Evolutionary conservation across 306 rosid species (phyloP), one percentile per base, ranked within the genome.

Genomic region (Lotus japonicus): DNA sequence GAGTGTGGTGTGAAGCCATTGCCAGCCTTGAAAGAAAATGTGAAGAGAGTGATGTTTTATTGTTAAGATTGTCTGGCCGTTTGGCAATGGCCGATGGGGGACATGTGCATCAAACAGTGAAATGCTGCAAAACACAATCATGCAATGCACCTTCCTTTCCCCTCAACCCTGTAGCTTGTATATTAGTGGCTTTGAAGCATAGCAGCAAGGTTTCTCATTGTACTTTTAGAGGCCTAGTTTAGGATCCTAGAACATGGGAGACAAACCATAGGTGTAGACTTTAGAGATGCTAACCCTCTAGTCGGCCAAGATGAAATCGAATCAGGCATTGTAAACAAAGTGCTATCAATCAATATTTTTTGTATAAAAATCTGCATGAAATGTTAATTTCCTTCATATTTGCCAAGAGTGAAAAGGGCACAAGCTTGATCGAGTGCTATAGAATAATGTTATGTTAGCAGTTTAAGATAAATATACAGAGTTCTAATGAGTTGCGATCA

Each of bases 21-120:
- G 85, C 98, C 97, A 38, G 98, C 96, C 14, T 64, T 92, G 52
- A 92, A 92, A 77, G 98, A 92, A 67, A 92, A 92, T 66, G 98
- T 92, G 49, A 92, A 92, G 87, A 90, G 97, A 81, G 98, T 92
- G 17, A 92, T 92, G 98, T 92, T 92, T 58, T 92, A 92, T 53
- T 92, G 98, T 77, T 92, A 86, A 86, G 31, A 17, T 41, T 33
- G 28, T 15, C 55, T 46, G 35, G 46, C 57, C 38, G 68, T 42
- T 48, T 36, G 61, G 44, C 50, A 53, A 62, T 11, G 31, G 52
- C 49, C 14, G 57, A 72, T 49, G 31, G 31, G 17, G 74, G 43
- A 51, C 54, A 42, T 58, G 38, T 39, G 68, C 64, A 57, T 55
- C 80, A 59, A 68, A 64, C 75, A 55, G 55, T 54, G 70, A 66